Evolutionary conservation across 2,329 filamentous ascomycete species (phyloP).

Genomic region (Tolypocladium sp.): DNA sequence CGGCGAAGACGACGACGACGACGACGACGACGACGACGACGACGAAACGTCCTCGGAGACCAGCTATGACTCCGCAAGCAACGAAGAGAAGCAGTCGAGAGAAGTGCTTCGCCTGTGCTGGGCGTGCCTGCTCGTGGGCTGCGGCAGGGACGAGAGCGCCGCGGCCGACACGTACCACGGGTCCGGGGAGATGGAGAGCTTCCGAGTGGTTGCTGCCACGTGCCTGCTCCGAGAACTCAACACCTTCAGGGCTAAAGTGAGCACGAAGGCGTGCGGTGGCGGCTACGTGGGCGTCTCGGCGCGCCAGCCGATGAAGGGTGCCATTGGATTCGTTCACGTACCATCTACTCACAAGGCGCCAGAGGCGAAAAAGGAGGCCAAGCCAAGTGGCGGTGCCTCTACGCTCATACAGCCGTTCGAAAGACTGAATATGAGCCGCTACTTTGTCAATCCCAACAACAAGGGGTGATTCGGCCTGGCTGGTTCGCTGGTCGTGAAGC

Average conservation of each 20-base stretch:
- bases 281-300: conserved; percentile 13
- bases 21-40: conserved; percentile 5
- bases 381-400: background rate
- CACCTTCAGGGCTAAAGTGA: conserved; percentile 4
- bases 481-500: background rate
- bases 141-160: conserved; percentile 2
- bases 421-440: background rate
- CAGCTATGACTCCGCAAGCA: background rate
- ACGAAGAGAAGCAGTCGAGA: conserved; percentile 7
- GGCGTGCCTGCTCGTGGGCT: conserved; percentile 23
- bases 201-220: conserved; percentile 26
- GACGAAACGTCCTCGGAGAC: background rate
- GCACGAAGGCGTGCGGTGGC: conserved; percentile 8
- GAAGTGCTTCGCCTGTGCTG: conserved; percentile 22
- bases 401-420: background rate
- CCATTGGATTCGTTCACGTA: background rate
- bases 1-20: background rate
- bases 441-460: background rate
- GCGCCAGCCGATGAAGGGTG: no score
- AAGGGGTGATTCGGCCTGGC: no score
- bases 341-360: background rate
- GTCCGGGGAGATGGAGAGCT: conserved; percentile 20
- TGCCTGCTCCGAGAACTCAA: conserved; percentile 22
- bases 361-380: background rate
- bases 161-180: conserved; percentile 3